phyloP scores from a whole-genome alignment of 2,329 filamentous ascomycete genomes.

The Plectosphaerella sp. region DNA sequence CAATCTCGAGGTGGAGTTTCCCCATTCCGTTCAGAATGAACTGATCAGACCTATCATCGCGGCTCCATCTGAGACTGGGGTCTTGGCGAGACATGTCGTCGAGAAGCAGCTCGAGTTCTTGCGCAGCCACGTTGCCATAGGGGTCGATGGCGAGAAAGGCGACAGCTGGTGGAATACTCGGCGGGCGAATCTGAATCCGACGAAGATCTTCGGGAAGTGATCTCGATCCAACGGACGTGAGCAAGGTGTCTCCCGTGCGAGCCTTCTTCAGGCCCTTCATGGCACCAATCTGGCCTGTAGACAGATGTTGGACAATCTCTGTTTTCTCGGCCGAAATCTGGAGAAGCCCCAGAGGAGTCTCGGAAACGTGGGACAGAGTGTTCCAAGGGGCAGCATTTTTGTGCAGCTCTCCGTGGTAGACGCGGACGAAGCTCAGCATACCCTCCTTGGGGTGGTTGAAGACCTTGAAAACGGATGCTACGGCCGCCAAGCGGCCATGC shows the following conservation, averaged over 20 bases:
- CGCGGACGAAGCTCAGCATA: conserved; percentile 84
- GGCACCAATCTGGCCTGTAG: conserved; percentile 84
- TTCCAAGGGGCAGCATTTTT: conserved; percentile 79
- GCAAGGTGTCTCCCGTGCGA: conserved; percentile 89
- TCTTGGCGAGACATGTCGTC: conserved; percentile 83
- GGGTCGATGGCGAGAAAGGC: conserved; percentile 94
- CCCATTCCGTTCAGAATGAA: conserved; percentile 96
- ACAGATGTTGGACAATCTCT: neutral
- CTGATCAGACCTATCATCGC: conserved; percentile 87
- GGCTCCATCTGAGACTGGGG: conserved; percentile 78
- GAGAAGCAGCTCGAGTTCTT: conserved; percentile 71
- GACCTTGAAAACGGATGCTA: conserved; percentile 86
- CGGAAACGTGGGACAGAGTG: conserved; percentile 73
- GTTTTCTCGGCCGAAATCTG: conserved; percentile 82
- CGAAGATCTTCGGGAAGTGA: conserved; percentile 65
- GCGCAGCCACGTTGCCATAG: conserved; percentile 72
- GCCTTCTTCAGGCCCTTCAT: conserved; percentile 85
- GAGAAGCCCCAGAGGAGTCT: conserved; percentile 74
- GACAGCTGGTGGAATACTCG: conserved; percentile 85
- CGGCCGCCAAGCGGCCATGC: conserved; percentile 30
- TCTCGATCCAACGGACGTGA: conserved; percentile 62
- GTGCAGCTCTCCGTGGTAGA: conserved; percentile 79
- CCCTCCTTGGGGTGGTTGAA: conserved; percentile 83
- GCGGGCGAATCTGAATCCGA: conserved; percentile 77
- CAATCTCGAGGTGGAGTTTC: conserved; percentile 90